Evolutionary conservation across 768 basidiomycete species (phyloP).

Genomic region (Neoboletus subvelutipes): DNA sequence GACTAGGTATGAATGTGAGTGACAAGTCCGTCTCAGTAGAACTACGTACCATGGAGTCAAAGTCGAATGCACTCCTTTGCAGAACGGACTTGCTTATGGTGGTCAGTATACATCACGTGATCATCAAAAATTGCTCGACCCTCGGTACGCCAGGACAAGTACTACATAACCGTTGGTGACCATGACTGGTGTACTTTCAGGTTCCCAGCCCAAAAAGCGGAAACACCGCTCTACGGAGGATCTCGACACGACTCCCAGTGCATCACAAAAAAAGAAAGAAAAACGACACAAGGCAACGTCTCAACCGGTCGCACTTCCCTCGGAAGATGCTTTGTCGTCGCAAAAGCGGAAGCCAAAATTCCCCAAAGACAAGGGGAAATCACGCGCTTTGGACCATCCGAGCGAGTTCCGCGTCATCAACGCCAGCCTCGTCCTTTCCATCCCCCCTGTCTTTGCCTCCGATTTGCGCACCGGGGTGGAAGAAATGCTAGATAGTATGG

Average conservation of each 20-base stretch:
- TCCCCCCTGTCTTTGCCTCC: slow-evolving; percentile 79
- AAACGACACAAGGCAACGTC: slow-evolving; percentile 23
- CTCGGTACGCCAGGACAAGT: no score
- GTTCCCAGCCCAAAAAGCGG: slow-evolving; percentile 46
- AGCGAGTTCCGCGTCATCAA: slow-evolving; percentile 62
- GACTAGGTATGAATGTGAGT: slow-evolving; percentile 47
- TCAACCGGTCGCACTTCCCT: neutral
- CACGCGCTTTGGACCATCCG: slow-evolving; percentile 28
- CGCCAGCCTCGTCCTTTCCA: slow-evolving; percentile 67
- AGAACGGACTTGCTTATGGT: neutral
- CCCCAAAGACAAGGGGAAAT: slow-evolving; percentile 39
- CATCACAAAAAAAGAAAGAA: slow-evolving; percentile 38
- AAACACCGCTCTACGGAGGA: slow-evolving; percentile 38
- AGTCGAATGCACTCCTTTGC: neutral
- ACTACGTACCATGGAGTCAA: slow-evolving; percentile 23
- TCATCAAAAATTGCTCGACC: slow-evolving; percentile 10
- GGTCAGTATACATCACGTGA: slow-evolving; percentile 20
- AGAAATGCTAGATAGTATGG: slow-evolving; percentile 91
- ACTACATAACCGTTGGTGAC: neutral
- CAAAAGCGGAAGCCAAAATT: slow-evolving; percentile 25
- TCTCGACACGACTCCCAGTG: slow-evolving; percentile 20
- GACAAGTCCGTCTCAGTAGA: neutral
- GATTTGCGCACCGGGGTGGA: slow-evolving; percentile 73
- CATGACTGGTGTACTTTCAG: slow-evolving; percentile 13
- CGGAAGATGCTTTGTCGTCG: slow-evolving; percentile 8